Conservation (phyloP, 2,329 filamentous ascomycete species). For the Pyrenochaeta sp. region DNA sequence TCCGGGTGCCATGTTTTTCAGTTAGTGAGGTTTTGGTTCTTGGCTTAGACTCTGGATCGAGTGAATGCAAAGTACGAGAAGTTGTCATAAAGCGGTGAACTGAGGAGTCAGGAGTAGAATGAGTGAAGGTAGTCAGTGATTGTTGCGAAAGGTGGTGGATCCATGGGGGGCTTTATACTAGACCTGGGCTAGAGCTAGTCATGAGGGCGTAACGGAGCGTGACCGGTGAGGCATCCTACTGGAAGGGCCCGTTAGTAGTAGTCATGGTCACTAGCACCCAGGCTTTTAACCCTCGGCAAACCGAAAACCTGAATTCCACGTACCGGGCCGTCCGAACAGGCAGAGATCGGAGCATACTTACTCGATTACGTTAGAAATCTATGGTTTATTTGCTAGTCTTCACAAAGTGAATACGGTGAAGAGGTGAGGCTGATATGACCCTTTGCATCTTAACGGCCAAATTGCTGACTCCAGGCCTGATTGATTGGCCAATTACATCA, state of each 20-base stretch:
- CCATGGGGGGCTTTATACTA: constrained; percentile 16
- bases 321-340: constrained; percentile 6
- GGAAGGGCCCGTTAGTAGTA: constrained; percentile 13
- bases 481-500: constrained; percentile 9
- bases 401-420: constrained; percentile 7
- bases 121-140: background rate
- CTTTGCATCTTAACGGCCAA: constrained; percentile 16
- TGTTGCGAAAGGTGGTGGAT: background rate
- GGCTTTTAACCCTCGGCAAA: constrained; percentile 10
- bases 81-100: too few species aligned
- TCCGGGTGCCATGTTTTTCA: constrained; percentile 7
- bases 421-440: constrained; percentile 9
- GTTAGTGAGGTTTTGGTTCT: background rate
- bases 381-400: background rate
- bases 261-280: constrained; percentile 14
- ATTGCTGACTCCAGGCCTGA: constrained; percentile 15
- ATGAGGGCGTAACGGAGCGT: constrained; percentile 6
- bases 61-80: too few species aligned
- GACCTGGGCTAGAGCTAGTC: constrained; percentile 8
- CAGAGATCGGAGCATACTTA: background rate
- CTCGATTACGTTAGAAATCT: background rate
- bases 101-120: background rate
- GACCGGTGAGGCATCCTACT: constrained; percentile 14
- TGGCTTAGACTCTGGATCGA: too few species aligned
- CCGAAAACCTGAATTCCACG: background rate